Conservation (phyloP, 1,284 basidiomycete species). For the Erythrobasidium hasegawianum region DNA sequence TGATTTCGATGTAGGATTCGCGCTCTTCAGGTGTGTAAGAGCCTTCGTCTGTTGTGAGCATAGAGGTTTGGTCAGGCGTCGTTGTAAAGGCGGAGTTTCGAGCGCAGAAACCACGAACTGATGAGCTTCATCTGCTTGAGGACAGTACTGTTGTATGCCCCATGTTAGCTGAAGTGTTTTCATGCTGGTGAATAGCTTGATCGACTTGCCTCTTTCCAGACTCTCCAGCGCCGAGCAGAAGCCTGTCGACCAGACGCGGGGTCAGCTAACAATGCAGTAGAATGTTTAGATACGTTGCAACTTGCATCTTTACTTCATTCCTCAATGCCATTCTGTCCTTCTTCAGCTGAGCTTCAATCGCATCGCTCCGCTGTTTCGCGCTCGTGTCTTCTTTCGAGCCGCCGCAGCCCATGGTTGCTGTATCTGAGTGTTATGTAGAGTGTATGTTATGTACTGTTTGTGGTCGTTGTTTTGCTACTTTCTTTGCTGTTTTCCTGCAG, state of each 20-base stretch:
- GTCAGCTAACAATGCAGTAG: not conserved
- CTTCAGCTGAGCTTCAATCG: constrained; percentile 94
- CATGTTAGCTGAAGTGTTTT: constrained; percentile 25
- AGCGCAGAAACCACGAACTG: too few species aligned
- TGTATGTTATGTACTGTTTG: not conserved
- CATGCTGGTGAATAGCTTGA: constrained; percentile 51
- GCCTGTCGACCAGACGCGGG: not conserved
- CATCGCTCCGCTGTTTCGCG: constrained; percentile 63
- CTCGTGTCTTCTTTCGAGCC: constrained; percentile 52
- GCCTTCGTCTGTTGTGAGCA: constrained; percentile 45
- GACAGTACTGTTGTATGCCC: constrained; percentile 66
- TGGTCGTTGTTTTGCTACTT: not conserved
- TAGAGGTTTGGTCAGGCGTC: too few species aligned
- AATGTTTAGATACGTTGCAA: not conserved
- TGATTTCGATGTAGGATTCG: constrained; percentile 95
- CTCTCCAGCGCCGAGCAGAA: constrained; percentile 76
- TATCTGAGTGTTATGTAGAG: not conserved
- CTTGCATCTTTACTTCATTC: constrained; percentile 74
- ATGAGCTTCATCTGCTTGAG: constrained; percentile 97
- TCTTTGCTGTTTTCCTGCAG: not conserved
- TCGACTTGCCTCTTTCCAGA: constrained; percentile 62
- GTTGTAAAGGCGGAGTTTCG: not conserved
- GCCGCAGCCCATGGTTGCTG: constrained; percentile 51
- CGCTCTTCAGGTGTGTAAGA: constrained; percentile 86
- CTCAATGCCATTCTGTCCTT: constrained; percentile 80